A percentile compares a stretch with the other conserved stretches of the same genome.
These are phyloP conservation scores for Mortierella antarctica DNA, from an alignment of 192 early-diverging fungal species.

Conservation along the genomic window DNA sequence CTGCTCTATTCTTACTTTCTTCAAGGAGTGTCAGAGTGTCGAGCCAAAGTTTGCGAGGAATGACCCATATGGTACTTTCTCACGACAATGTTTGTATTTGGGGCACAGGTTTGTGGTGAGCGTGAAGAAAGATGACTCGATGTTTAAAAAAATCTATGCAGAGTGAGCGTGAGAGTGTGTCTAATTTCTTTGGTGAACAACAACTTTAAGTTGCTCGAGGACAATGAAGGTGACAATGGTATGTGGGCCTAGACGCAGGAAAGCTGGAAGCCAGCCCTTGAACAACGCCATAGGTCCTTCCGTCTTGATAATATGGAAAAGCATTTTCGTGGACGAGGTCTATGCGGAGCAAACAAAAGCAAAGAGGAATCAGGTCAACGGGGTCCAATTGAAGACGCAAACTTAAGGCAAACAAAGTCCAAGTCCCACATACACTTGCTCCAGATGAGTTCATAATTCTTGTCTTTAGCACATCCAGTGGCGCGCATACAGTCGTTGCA, in stretches of 20 bases:
- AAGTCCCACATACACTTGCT: constrained; percentile 38
- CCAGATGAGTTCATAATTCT: constrained; percentile 82
- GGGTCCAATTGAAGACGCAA: too few relatives aligned
- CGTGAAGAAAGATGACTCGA: too few relatives aligned
- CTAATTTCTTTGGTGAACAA: constrained; percentile 41
- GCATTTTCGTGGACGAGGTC: constrained; percentile 55
- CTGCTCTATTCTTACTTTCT: too few relatives aligned
- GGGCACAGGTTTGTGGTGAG: too few relatives aligned
- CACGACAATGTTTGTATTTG: too few relatives aligned
- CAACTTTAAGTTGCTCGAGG: constrained; percentile 75
- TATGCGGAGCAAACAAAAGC: constrained; percentile 26
- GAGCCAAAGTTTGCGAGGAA: too few relatives aligned
- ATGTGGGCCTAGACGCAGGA: constrained; percentile 84
- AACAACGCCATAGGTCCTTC: constrained; percentile 81
- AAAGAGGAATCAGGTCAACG: background rate
- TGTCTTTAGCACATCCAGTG: constrained; percentile 87
- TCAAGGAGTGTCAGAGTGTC: too few relatives aligned
- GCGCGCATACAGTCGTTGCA: constrained; percentile 80
- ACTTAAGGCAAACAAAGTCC: too few relatives aligned
- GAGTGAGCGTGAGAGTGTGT: background rate
- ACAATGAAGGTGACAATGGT: constrained; percentile 88
- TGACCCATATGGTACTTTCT: too few relatives aligned
- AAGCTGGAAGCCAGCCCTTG: constrained; percentile 88
- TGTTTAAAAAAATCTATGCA: too few relatives aligned
- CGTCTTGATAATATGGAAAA: constrained; percentile 65